phyloP scores from a whole-genome alignment of 192 early-diverging fungal genomes.

The Podila horticola region DNA sequence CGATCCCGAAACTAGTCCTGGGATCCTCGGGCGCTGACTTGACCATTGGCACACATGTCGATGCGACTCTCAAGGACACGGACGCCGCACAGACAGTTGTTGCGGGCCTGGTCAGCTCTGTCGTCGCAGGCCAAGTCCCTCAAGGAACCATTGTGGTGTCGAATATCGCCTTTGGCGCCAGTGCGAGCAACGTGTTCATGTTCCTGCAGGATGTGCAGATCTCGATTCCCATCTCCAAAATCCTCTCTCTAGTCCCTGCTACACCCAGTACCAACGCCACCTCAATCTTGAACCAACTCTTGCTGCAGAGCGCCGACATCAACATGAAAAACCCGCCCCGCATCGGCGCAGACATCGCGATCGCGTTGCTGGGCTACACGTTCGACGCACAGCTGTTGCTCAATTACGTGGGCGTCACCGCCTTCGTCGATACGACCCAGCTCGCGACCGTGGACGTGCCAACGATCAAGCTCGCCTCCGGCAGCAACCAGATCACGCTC shows the following conservation, averaged over 20 bases:
- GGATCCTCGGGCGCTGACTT: constrained; percentile 1
- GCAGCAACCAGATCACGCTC: constrained; percentile 35
- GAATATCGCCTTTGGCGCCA: constrained; percentile 12
- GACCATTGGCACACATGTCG: constrained; percentile 11
- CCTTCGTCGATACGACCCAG: constrained; percentile 37
- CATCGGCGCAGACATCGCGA: constrained; percentile 9
- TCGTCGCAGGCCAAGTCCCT: constrained; percentile 17
- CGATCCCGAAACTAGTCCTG: constrained; percentile 6
- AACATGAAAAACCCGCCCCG: constrained; percentile 22
- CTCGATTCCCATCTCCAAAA: constrained; percentile 11
- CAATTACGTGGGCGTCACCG: constrained; percentile 44
- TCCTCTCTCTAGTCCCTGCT: constrained; percentile 10
- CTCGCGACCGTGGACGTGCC: constrained; percentile 37
- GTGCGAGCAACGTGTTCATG: constrained; percentile 10
- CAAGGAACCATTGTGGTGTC: constrained; percentile 11
- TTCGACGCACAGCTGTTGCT: constrained; percentile 39
- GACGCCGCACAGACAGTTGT: constrained; percentile 16
- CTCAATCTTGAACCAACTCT: constrained; percentile 6
- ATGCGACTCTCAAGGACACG: constrained; percentile 4
- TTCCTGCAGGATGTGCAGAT: constrained; percentile 16
- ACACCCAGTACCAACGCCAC: constrained; percentile 7
- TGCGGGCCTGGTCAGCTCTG: constrained; percentile 8
- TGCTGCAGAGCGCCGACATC: constrained; percentile 19
- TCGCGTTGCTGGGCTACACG: constrained; percentile 3
- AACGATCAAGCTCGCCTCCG: constrained; percentile 22